A percentile compares a stretch with the other conserved stretches of the same genome.
These are phyloP conservation scores for Neurospora sp. DNA, from an alignment of 495 filamentous ascomycete genomes.

Conservation along the genomic window DNA sequence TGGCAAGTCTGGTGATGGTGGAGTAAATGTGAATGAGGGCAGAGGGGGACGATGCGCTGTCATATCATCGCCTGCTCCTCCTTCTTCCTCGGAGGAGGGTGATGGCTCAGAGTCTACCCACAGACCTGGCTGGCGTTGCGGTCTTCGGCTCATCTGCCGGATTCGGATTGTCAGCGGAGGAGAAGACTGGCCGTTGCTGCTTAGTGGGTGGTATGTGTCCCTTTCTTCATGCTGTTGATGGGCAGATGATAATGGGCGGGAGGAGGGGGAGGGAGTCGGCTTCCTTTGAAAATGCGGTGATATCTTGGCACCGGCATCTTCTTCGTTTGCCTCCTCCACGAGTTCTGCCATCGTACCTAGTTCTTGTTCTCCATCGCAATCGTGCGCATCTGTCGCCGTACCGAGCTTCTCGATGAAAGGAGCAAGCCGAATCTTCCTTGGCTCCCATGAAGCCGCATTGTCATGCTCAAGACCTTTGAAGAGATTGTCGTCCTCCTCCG, in stretches of 20 bases:
- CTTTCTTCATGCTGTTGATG: not conserved
- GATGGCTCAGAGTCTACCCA: not conserved
- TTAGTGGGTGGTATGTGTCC: not conserved
- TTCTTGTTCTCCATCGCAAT: not conserved
- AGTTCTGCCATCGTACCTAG: not conserved
- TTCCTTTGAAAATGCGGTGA: not conserved
- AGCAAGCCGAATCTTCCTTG: slow-evolving; percentile 7
- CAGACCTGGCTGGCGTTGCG: not conserved
- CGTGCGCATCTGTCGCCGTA: not conserved
- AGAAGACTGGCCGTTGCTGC: not conserved
- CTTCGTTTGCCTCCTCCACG: not conserved
- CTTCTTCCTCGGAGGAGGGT: not conserved
- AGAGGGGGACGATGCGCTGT: not conserved
- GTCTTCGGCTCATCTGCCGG: not conserved
- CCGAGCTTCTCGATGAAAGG: not conserved
- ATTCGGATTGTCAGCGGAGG: not conserved
- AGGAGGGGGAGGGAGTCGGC: not conserved
- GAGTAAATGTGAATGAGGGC: not conserved
- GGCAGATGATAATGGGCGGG: not conserved
- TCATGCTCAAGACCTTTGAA: slow-evolving; percentile 27
- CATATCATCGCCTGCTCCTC: not conserved
- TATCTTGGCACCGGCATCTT: not conserved
- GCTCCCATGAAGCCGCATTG: slow-evolving; percentile 8
- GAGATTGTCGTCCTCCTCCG: slow-evolving; percentile 41
- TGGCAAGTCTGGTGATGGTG: not conserved